Base-by-base conservation (phyloP, 495 filamentous ascomycete species). In the Aspergillus bridgeri region DNA sequence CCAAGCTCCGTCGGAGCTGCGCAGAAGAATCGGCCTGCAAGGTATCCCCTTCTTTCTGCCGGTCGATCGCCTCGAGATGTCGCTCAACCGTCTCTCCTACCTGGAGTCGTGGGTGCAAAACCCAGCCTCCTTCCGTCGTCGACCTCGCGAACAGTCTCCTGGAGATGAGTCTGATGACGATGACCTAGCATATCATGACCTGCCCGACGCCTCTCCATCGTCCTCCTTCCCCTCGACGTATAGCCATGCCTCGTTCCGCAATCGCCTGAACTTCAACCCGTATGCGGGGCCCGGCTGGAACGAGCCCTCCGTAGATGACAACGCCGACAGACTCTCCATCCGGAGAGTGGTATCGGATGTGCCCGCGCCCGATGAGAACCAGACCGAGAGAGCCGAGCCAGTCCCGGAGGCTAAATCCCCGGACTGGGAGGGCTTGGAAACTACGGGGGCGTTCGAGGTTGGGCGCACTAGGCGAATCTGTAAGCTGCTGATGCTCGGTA, bases 401-500 rank as follows among this genome's bases (percentile, higher is more conserved):
- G 42, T 47, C 15, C 44, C 18, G 11, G 21, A 47, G 6, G 44
- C 11, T 9, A 47, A 58, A 19, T 57, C 53, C 24, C 20, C 6
- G 20, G 23, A 7, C 3, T 43, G 22, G 19, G 43, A 42, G 24
- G 6, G 24, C 21, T 11, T 25, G 51, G 50, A 58, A 62, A 29
- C 52, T 21, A 9, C 48, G 54, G 17, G 54, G 42, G 21, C 51
- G 25, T 91, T 89, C 66, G 85, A 89, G 68, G 86, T 91, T 1
- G 80, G 83, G 50, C 77, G 67, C 54, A 75, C 78, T 59, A 89
- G 83, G 67, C 79, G 88, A 67, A 76, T 88, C 52, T 70, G 86
- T 89, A 77, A 65, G 83, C 67, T 54, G 23, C 42, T 9, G 15
- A 17, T 47, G 23, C 11, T 23, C 1, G 15, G 24, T 9, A 23